These are phyloP conservation scores for Ustilago cynodontis DNA, from an alignment of 1,284 basidiomycete genomes.

Conservation along the genomic window DNA sequence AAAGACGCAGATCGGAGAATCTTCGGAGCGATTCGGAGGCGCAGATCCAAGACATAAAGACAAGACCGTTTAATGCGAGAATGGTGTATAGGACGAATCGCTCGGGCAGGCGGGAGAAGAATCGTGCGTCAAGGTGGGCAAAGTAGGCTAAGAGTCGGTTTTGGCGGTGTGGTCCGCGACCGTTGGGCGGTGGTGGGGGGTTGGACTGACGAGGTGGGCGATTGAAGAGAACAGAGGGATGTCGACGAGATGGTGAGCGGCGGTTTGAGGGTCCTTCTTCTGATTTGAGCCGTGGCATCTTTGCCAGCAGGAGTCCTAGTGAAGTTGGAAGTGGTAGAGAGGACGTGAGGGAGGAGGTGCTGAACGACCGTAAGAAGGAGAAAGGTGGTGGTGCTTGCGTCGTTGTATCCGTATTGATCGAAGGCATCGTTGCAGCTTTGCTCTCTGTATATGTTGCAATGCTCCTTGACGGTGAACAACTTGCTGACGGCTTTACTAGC, in stretches of 20 bases:
- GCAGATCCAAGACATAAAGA: constrained; percentile 56
- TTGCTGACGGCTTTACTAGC: neutral
- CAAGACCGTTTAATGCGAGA: constrained; percentile 48
- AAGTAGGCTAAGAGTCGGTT: neutral
- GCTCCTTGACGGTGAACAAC: neutral
- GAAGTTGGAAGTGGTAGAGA: too few relatives aligned
- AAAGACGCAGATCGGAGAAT: constrained; percentile 74
- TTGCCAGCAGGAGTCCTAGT: constrained; percentile 5
- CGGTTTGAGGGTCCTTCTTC: constrained; percentile 8
- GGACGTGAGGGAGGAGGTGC: neutral
- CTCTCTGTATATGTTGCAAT: neutral
- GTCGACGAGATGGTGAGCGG: neutral
- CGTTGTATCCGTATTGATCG: neutral
- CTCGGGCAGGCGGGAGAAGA: constrained; percentile 15
- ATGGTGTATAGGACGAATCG: constrained; percentile 39
- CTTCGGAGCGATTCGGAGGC: constrained; percentile 39
- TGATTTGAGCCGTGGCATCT: constrained; percentile 12
- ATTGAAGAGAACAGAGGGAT: constrained; percentile 22
- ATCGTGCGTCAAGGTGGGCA: constrained; percentile 3
- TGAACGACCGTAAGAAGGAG: constrained; percentile 27
- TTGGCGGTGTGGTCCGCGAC: neutral
- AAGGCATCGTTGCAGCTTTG: neutral
- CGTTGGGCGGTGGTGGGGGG: neutral
- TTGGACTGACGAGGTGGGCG: neutral
- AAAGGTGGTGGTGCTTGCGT: neutral